These are phyloP conservation scores for Carex pumila DNA, from an alignment of 176 grass and related monocot genomes.

Conservation along the genomic window DNA sequence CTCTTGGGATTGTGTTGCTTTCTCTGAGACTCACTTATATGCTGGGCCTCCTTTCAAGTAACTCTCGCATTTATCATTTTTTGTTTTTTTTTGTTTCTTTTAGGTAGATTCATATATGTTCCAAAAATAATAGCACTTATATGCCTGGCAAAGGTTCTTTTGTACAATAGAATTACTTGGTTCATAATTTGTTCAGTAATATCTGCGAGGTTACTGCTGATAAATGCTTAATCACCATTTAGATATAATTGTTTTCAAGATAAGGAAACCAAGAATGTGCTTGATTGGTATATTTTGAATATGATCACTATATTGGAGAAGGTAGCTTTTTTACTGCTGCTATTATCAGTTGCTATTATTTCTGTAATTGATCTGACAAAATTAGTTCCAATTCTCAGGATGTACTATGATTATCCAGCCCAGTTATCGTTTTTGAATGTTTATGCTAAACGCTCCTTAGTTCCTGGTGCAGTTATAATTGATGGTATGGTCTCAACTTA, in stretches of 20 bases:
- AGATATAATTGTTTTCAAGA: not conserved
- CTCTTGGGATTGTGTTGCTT: conserved; percentile 67
- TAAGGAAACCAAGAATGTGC: not conserved
- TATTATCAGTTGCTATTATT: not conserved
- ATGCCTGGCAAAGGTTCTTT: not conserved
- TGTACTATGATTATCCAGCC: conserved; percentile 28
- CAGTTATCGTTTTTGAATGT: conserved; percentile 69
- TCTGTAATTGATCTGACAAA: not conserved
- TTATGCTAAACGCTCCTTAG: conserved; percentile 39
- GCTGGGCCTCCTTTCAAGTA: conserved; percentile 30
- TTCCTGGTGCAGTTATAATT: conserved; percentile 74
- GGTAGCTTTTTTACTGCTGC: not conserved
- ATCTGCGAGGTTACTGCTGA: not conserved
- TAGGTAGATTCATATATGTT: not conserved
- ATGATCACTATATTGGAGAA: not conserved
- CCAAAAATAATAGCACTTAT: not conserved
- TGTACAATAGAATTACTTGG: not conserved
- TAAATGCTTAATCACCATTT: not conserved
- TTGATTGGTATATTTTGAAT: not conserved
- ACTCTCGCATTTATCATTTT: not conserved
- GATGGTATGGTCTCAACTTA: conserved; percentile 48
- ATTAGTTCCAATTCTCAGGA: conserved; percentile 26
- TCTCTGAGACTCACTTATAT: conserved; percentile 76
- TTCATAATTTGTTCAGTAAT: not conserved
- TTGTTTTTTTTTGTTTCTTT: not conserved